phyloP scores from a whole-genome alignment of 2,329 filamentous ascomycete species.

The Beauveria sp. region DNA sequence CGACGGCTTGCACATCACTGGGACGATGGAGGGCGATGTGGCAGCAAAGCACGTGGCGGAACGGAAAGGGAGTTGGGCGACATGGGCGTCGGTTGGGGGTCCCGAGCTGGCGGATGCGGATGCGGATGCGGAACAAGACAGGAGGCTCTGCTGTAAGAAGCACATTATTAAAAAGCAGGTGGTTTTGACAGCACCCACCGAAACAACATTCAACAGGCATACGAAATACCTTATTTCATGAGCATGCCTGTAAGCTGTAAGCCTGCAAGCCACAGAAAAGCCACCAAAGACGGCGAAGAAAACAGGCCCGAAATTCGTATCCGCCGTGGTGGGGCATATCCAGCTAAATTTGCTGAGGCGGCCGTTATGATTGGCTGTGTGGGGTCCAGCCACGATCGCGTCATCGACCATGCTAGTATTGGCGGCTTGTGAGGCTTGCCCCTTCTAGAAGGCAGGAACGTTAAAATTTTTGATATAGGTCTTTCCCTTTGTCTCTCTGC shows the following conservation, averaged over 20 bases:
- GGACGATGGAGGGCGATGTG: background rate
- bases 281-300: background rate
- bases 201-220: background rate
- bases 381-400: constrained; percentile 17
- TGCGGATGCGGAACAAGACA: background rate
- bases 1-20: no score
- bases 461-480: background rate
- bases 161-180: no score
- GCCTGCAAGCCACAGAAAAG: background rate
- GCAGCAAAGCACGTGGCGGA: background rate
- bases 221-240: no score
- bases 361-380: constrained; percentile 14
- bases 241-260: no score
- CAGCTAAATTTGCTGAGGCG: constrained; percentile 12
- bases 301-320: background rate
- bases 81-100: background rate
- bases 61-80: background rate
- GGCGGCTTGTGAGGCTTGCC: background rate
- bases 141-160: no score
- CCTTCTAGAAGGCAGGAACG: background rate
- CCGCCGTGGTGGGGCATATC: background rate
- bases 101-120: background rate
- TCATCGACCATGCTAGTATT: constrained; percentile 15
- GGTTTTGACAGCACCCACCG: background rate
- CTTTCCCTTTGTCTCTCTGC: no score